phyloP scores from a whole-genome alignment of 2,329 filamentous ascomycete genomes.

The Monilinia aucupariae region DNA sequence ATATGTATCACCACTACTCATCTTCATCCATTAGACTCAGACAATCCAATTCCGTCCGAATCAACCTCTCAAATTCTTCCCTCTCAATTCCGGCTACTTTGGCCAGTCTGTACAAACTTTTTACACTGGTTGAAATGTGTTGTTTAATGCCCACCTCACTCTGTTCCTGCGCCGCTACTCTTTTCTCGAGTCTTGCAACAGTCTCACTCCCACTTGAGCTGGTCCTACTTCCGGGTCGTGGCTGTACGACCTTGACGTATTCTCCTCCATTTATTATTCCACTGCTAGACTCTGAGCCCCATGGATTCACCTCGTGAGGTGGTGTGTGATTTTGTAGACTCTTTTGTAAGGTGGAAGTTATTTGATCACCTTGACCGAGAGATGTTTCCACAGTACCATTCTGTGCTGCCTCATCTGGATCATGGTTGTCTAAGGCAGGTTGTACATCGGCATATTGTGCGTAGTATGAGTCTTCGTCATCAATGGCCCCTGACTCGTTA shows the following conservation, averaged over 20 bases:
- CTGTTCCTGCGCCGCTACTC: conserved; percentile 51
- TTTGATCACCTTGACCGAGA: conserved; percentile 39
- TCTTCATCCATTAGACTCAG: conserved; percentile 61
- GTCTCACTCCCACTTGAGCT: conserved; percentile 51
- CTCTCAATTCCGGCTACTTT: conserved; percentile 66
- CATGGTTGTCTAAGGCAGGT: conserved; percentile 73
- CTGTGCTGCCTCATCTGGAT: conserved; percentile 62
- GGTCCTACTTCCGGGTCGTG: conserved; percentile 54
- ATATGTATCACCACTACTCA: conserved; percentile 7
- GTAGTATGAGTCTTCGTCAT: conserved; percentile 66
- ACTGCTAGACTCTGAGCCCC: conserved; percentile 12
- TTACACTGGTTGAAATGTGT: conserved; percentile 71
- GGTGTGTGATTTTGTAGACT: conserved; percentile 22
- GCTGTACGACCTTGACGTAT: conserved; percentile 43
- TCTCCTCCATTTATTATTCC: conserved; percentile 28
- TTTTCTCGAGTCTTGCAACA: conserved; percentile 51
- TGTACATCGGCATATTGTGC: conserved; percentile 73
- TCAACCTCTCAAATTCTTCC: conserved; percentile 67
- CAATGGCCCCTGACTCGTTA: conserved; percentile 25
- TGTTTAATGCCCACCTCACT: conserved; percentile 72
- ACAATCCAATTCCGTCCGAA: conserved; percentile 66
- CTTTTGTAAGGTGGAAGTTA: conserved; percentile 33
- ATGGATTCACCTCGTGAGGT: conserved; percentile 6
- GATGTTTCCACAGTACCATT: conserved; percentile 42
- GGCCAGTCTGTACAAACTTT: conserved; percentile 69